Conservation (phyloP, 228 moss, liverwort and hornwort genomes). For the Sphagnum magellanicum region DNA sequence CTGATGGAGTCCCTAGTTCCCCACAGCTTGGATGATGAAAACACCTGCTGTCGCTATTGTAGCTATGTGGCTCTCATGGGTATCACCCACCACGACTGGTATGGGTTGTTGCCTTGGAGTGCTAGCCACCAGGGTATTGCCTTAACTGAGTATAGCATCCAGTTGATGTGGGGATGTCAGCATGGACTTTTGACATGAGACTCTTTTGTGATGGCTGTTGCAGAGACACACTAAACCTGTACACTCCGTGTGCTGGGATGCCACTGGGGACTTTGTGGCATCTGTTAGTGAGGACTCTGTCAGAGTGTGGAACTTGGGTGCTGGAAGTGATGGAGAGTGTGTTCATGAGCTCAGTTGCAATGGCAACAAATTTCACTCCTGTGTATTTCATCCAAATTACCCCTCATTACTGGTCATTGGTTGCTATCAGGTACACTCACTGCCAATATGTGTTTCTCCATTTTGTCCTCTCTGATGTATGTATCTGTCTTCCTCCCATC, state of each 20-base stretch:
- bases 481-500: no score
- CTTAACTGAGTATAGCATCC: no score
- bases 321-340: conserved; percentile 86
- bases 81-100: no score
- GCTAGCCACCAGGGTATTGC: no score
- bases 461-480: no score
- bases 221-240: conserved; percentile 99
- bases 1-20: no score
- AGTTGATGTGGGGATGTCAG: no score
- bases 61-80: no score
- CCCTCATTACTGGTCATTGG: conserved; percentile 94
- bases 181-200: no score
- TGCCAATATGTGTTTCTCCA: not conserved
- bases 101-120: no score
- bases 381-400: conserved; percentile 98
- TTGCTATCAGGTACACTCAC: conserved; percentile 73
- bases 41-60: no score
- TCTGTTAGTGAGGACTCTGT: conserved; percentile 99
- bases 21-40: no score
- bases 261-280: conserved; percentile 90
- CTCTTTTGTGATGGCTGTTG: not conserved
- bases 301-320: conserved; percentile 90
- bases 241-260: conserved; percentile 98
- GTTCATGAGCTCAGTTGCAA: conserved; percentile 98
- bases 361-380: conserved; percentile 98